phyloP scores from a whole-genome alignment of 2,329 filamentous ascomycete genomes.

The Xylaria sp. region DNA sequence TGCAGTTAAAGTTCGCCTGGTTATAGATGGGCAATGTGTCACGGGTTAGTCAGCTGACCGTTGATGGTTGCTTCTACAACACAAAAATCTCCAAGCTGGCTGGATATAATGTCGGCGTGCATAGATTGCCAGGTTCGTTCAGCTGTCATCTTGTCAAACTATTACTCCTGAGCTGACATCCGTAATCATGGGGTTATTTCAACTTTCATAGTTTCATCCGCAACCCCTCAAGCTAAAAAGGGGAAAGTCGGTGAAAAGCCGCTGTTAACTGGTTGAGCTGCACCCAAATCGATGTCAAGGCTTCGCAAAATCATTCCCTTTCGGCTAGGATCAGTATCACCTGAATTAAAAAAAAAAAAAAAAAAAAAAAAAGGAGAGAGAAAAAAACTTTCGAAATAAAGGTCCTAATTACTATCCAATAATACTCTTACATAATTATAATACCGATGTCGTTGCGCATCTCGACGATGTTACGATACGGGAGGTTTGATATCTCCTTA shows the following conservation, averaged over 20 bases:
- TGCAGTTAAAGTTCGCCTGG: no score
- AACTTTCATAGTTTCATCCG: neutral
- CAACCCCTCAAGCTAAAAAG: neutral
- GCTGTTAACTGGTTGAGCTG: neutral
- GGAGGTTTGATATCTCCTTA: neutral
- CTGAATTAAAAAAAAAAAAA: no score
- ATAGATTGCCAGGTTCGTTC: neutral
- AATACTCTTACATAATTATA: no score
- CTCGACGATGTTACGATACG: neutral
- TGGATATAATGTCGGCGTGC: neutral
- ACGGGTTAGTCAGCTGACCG: neutral
- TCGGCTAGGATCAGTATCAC: no score
- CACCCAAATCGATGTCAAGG: no score
- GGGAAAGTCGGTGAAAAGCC: neutral
- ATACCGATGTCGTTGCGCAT: no score
- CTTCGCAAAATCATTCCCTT: no score
- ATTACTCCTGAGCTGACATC: neutral
- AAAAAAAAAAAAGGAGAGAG: no score
- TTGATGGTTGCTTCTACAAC: neutral
- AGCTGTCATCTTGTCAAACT: neutral
- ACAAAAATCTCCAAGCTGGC: neutral
- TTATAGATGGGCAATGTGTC: neutral
- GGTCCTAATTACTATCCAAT: no score
- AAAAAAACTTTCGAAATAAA: no score
- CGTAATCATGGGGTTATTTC: neutral